Evolutionary conservation across 2,329 filamentous ascomycete species (phyloP).

Genomic region (Paraconiothyrium brasiliense): DNA sequence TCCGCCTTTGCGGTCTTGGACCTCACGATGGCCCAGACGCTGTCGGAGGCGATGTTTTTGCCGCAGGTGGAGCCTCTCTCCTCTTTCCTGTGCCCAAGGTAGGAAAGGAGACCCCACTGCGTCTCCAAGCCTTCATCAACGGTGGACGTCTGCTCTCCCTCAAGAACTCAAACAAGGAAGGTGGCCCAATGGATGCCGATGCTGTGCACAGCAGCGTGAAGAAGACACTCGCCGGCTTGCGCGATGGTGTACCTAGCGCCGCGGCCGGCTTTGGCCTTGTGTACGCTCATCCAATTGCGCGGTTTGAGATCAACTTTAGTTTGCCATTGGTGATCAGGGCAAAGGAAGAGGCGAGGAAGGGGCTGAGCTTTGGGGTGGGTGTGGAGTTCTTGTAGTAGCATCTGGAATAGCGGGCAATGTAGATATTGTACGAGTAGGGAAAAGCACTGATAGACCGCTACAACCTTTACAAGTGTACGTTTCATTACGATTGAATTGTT

Average conservation of each 20-base stretch:
- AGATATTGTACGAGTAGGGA: conserved; percentile 32
- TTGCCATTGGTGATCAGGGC: conserved; percentile 82
- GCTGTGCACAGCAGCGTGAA: conserved; percentile 65
- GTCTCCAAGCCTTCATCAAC: conserved; percentile 91
- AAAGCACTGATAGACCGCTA: conserved; percentile 1
- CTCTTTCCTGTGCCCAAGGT: conserved; percentile 84
- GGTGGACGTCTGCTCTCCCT: conserved; percentile 85
- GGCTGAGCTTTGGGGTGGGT: conserved; percentile 92
- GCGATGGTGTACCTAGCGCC: conserved; percentile 80
- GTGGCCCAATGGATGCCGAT: conserved; percentile 56
- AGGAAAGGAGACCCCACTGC: conserved; percentile 82
- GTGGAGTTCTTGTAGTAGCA: conserved; percentile 86
- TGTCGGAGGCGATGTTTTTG: conserved; percentile 90
- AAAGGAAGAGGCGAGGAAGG: conserved; percentile 89
- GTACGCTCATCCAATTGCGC: conserved; percentile 90
- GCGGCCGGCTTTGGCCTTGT: conserved; percentile 90
- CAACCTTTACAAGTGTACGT: not conserved
- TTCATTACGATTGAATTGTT: not conserved
- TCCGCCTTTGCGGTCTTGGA: conserved; percentile 87
- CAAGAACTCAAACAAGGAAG: conserved; percentile 58
- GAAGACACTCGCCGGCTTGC: conserved; percentile 74
- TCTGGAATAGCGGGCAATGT: conserved; percentile 18
- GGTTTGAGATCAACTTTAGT: conserved; percentile 96
- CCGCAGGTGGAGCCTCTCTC: conserved; percentile 86
- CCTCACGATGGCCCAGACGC: conserved; percentile 87